Evolutionary conservation across 2,329 filamentous ascomycete species (phyloP).

Genomic region (Alternaria arbusti): DNA sequence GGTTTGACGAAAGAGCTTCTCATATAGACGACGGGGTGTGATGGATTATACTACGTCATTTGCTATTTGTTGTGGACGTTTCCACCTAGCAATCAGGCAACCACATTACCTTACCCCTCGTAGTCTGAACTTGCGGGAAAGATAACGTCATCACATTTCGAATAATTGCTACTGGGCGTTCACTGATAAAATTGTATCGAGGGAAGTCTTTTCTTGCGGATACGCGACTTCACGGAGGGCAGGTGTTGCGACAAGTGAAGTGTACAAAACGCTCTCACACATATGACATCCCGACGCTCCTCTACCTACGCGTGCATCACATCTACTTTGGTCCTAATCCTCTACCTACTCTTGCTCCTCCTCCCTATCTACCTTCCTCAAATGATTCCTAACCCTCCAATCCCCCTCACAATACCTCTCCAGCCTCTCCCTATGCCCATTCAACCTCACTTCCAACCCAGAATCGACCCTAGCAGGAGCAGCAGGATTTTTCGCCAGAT

Average conservation of each 20-base stretch:
- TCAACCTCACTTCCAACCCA: background rate
- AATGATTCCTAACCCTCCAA: background rate
- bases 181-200: too few relatives aligned
- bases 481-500: background rate
- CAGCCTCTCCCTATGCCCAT: background rate
- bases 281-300: background rate
- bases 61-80: background rate
- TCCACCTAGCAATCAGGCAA: background rate
- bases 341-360: background rate
- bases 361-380: background rate
- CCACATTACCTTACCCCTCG: background rate
- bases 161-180: too few relatives aligned
- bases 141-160: background rate
- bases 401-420: background rate
- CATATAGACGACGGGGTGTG: background rate
- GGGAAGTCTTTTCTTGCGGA: too few relatives aligned
- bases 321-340: accelerated
- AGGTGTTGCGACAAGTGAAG: background rate
- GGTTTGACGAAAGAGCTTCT: too few relatives aligned
- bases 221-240: background rate
- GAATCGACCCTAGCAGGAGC: background rate
- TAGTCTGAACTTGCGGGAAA: background rate
- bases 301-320: background rate
- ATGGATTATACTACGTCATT: background rate
- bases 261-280: background rate